Percentiles rank a stretch among this genome's conserved stretches.
These are phyloP conservation scores for Silene uniflora DNA, from an alignment of 148 eudicot species.

Conservation along the genomic window DNA sequence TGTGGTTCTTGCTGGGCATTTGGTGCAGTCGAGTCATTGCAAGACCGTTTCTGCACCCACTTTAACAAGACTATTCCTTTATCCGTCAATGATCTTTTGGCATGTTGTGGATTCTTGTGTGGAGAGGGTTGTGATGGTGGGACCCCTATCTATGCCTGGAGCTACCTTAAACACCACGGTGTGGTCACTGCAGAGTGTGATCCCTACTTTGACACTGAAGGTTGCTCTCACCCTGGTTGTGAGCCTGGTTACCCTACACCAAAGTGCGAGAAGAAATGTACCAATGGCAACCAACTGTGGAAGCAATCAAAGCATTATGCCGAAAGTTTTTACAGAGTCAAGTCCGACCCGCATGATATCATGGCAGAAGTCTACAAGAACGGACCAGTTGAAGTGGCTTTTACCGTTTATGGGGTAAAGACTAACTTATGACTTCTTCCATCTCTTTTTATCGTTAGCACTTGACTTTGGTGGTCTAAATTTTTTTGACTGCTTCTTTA, in stretches of 20 bases:
- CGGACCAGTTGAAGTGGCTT: constrained; percentile 89
- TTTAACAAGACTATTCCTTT: constrained; percentile 41
- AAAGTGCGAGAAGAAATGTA: constrained; percentile 60
- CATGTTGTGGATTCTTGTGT: constrained; percentile 93
- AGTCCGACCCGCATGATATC: constrained; percentile 55
- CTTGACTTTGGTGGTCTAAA: no score
- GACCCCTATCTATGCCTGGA: constrained; percentile 75
- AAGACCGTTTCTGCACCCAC: constrained; percentile 88
- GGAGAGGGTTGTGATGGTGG: constrained; percentile 94
- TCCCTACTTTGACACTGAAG: constrained; percentile 77
- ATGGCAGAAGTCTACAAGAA: constrained; percentile 88
- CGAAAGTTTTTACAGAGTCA: constrained; percentile 53
- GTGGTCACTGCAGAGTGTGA: constrained; percentile 92
- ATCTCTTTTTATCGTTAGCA: no score
- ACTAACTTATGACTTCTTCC: no score
- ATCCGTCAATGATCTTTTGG: constrained; percentile 86
- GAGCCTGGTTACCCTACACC: constrained; percentile 91
- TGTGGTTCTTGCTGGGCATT: constrained; percentile 99
- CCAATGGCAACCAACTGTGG: constrained; percentile 59
- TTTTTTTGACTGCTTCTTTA: background rate
- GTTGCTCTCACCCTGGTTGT: constrained; percentile 95
- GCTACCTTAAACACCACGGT: constrained; percentile 64
- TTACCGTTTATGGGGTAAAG: constrained; percentile 79
- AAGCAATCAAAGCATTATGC: constrained; percentile 64
- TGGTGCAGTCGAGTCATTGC: constrained; percentile 86